Conservation (phyloP, 805 yeast genomes). For the Cyberlindnera suaveolens region DNA sequence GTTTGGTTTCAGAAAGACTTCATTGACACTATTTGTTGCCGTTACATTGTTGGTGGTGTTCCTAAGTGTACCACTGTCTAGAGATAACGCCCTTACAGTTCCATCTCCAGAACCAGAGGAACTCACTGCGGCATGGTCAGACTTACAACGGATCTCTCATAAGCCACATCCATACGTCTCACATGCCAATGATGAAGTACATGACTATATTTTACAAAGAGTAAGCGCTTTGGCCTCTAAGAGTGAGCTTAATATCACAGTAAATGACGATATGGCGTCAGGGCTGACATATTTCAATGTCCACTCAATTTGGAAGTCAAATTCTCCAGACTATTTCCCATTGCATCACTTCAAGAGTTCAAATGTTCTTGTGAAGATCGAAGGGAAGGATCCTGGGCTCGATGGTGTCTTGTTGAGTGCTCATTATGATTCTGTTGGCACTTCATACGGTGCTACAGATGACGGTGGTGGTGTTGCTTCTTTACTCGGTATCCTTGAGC, state of each 20-base stretch:
- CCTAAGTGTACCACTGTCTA: conserved; percentile 32
- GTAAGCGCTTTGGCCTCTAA: conserved; percentile 29
- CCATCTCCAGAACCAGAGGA: conserved; percentile 37
- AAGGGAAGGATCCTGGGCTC: conserved; percentile 51
- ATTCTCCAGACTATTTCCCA: conserved; percentile 32
- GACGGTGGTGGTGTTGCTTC: conserved; percentile 88
- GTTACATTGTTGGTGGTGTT: conserved; percentile 40
- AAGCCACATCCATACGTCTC: conserved; percentile 77
- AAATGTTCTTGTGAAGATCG: conserved; percentile 69
- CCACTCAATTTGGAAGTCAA: conserved; percentile 41
- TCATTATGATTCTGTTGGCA: conserved; percentile 86
- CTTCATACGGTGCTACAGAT: conserved; percentile 84
- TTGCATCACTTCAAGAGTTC: conserved; percentile 77
- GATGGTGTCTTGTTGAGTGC: conserved; percentile 76
- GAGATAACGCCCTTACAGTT: conserved; percentile 33
- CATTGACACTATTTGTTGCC: conserved; percentile 51
- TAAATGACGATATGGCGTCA: conserved; percentile 31
- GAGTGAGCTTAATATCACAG: conserved; percentile 21
- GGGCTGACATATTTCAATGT: conserved; percentile 41
- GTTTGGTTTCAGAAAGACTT: conserved; percentile 69
- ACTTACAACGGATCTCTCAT: conserved; percentile 61
- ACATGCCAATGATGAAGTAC: conserved; percentile 68
- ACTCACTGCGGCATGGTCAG: conserved; percentile 52
- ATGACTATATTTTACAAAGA: conserved; percentile 50
- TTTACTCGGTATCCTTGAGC: conserved; percentile 60